phyloP scores from a whole-genome alignment of 1,139 yeast species.

The Pichia sp. region DNA sequence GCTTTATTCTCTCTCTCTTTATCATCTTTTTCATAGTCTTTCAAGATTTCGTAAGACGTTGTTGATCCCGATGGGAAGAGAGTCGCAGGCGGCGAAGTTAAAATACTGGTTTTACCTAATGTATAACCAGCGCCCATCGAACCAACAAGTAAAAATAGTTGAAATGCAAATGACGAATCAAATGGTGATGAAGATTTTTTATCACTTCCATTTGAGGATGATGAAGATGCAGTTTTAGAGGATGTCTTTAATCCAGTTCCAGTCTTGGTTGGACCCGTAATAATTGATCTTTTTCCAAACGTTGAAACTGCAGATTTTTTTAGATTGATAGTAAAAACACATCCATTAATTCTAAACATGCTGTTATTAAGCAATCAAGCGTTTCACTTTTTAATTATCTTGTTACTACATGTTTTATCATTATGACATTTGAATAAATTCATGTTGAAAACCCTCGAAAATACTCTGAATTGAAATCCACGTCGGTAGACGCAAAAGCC shows the following conservation, averaged over 20 bases:
- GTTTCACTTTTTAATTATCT: not conserved
- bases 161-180: conserved; percentile 27
- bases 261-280: conserved; percentile 11
- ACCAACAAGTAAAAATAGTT: conserved; percentile 25
- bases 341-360: not conserved
- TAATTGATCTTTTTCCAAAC: not conserved
- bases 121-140: conserved; percentile 30
- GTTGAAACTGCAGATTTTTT: not conserved
- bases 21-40: conserved; percentile 17
- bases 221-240: conserved; percentile 16
- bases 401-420: not conserved
- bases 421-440: not conserved
- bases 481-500: not conserved
- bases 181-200: conserved; percentile 16
- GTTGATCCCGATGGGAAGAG: conserved; percentile 25
- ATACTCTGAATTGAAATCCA: not conserved
- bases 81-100: conserved; percentile 24
- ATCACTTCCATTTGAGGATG: not conserved
- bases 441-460: not conserved
- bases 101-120: conserved; percentile 22
- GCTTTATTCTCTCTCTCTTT: conserved; percentile 13
- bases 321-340: not conserved
- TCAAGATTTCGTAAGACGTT: conserved; percentile 23
- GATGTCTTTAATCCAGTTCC: conserved; percentile 1
- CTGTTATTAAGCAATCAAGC: not conserved